A percentile compares a stretch with the other conserved stretches of the same genome.
These are phyloP conservation scores for Cryptococcus sp. DNA, from an alignment of 1,284 basidiomycete species.

Conservation along the genomic window DNA sequence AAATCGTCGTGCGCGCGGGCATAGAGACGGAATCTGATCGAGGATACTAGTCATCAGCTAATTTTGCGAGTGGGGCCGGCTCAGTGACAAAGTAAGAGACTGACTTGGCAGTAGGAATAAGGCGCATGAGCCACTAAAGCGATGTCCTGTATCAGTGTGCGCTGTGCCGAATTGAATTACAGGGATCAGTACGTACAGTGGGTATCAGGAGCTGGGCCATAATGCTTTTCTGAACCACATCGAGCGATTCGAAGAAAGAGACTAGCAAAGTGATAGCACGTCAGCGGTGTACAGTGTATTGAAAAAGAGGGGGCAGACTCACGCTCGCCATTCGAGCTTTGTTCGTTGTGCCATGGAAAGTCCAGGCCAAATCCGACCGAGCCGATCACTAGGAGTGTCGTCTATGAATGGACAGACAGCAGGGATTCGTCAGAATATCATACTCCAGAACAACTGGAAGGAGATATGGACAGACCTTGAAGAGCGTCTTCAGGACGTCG, in stretches of 20 bases:
- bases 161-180: too few species aligned
- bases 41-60: not conserved
- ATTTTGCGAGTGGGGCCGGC: too few species aligned
- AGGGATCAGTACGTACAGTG: not conserved
- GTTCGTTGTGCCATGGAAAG: conserved; percentile 22
- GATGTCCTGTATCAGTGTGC: too few species aligned
- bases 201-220: conserved; percentile 22
- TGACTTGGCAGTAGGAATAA: too few species aligned
- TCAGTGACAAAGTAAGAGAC: too few species aligned
- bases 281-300: not conserved
- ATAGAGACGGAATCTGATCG: conserved; percentile 18
- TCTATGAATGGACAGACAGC: conserved; percentile 3
- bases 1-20: conserved; percentile 23
- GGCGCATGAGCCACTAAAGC: too few species aligned
- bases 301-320: not conserved
- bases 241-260: conserved; percentile 25
- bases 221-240: conserved; percentile 20
- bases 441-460: too few species aligned
- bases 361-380: conserved; percentile 23
- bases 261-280: conserved; percentile 12
- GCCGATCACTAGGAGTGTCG: conserved; percentile 25
- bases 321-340: conserved; percentile 20
- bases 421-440: too few species aligned
- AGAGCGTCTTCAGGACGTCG: conserved; percentile 9
- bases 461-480: too few species aligned